Base-by-base conservation (phyloP, 495 filamentous ascomycete species). In the Talaromyces liani region DNA sequence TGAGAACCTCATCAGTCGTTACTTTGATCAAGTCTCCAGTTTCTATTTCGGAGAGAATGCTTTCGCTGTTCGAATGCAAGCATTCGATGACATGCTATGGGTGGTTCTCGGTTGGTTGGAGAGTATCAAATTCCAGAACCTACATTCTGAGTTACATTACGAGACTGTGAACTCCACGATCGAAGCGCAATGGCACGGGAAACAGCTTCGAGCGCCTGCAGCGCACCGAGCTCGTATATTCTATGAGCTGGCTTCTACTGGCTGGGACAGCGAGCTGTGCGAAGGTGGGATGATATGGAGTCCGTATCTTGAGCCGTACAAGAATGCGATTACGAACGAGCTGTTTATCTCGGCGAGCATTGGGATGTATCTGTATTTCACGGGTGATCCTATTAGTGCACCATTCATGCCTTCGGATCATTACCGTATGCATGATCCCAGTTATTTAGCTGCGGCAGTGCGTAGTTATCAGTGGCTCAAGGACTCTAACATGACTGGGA, bases 51-150 rank as follows among this genome's bases (percentile, higher is more conserved):
- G 89, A 27, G 91, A 97, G 70, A 87, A 96, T 71, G 82, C 84
- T 12, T 88, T 93, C 65, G 77, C 82, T 20, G 77, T 98, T 31
- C 83, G 91, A 20, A 84, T 82, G 39, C 84, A 98, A 70, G 94
- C 93, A 1, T 96, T 88, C 70, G 94, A 98, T 72, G 94, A 98
- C 71, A 97, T 97, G 82, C 83, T 97, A 22, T 98, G 94, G 94
- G 92, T 98, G 10, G 93, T 96, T 1, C 79, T 98, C 53, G 90
- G 88, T 61, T 98, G 93, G 93, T 80, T 97, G 64, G 90, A 95
- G 70, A 84, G 82, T 56, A 85, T 91, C 68, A 86, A 91, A 67
- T 91, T 94, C 69, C 84, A 92, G 54, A 72, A 87, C 36, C 67
- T 82, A 39, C 88, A 92, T 67, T 92, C 92, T 58, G 74, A 84